Evolutionary conservation across 179 eudicot genomes (phyloP), one percentile per base, ranked within the genome.

Genomic region (Silene coronaria): DNA sequence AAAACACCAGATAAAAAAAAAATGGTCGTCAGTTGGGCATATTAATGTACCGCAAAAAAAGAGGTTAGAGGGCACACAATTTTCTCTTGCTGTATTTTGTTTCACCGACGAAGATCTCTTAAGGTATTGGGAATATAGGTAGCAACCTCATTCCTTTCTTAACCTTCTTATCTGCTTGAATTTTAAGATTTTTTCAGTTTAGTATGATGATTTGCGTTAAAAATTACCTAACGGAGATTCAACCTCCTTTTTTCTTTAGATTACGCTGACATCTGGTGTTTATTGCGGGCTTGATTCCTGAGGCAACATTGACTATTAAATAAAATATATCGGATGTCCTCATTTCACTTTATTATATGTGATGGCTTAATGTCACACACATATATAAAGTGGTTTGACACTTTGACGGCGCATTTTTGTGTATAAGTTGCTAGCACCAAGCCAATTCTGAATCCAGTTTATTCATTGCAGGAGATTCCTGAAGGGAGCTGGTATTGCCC

Each of bases 401-500:
- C 59, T 24, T 70, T 4, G 3, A 70, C 21, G 70, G 75, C 16
- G 26, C 23, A 48, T 60, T 63, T 60, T 38, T 70, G 34, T 24
- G 58, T 46, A 24, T 23, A 22, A 61, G 38, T 61, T 28, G 26
- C 10, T 38, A 36, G 4, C 36, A 26, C 30, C 23, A 28, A 45
- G 53, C 65, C 57, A 45, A 30, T 65, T 65, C 74, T 78, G 46
- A 81, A 53, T 75, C 24, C 79, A 77, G 75, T 80, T 68, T 62
- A 13, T 67, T 45, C 78, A 68, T 61, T 70, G 70, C 87, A 95
- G 99, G 96, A 95, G 68, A 82, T 95, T 53, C 99, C 99, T 24
- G 97, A 92, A 82, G 99, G 99, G 68, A 87, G 84, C 78, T 95
- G 99, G 99, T 92, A 92, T 79, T 95, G 99, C 81, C 66, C 86